Base-by-base conservation (phyloP, 2,329 filamentous ascomycete species). In the Blumeria hordei region DNA sequence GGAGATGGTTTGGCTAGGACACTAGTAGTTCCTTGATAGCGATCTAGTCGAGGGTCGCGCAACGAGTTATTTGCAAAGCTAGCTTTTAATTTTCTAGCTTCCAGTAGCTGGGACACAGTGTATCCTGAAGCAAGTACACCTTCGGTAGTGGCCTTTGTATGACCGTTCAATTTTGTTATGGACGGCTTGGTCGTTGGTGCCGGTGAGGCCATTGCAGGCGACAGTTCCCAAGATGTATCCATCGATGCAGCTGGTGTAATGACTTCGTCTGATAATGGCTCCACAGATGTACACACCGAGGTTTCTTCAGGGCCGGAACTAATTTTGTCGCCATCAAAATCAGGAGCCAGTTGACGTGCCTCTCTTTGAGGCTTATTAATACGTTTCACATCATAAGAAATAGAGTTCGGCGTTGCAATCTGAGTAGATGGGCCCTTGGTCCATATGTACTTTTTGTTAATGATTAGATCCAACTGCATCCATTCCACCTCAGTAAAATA, bases 381-480 rank as follows among this genome's bases (percentile, higher is more conserved):
- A 11, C 50, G 34, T 39, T 21, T 53, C 5, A 11, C 33, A 41
- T 39, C 16, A 9, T 35, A 9, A 11, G 8, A 34, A 11, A 21
- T 12, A 7, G 16, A 12, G 7, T 9, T 9, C 9, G 34, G 14
- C 11, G 21, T 18, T 7, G 21, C 7, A 53, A 21, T 28, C 16
- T 6, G 32, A 12, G 34, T 21, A 39, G 37, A 10, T 12, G 41
- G 41, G 4, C 53, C 53, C 21, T 9, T 32, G 12, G 53, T 55
- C 53, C 53, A 55, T 10, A 55, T 35, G 33, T 55, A 47, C 39
- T 55, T 49, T 16, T 39, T 55, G 18, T 55, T 55, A n/a, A 55
- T 49, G 14, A 47, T 49, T 28, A 49, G 37, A 37, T 55, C 53
- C 28, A 55, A 21, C 34, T 55, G 39, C 8, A 47, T n/a, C 53